phyloP scores from a whole-genome alignment of 2,329 filamentous ascomycete species.

The Didymella arachidicola region DNA sequence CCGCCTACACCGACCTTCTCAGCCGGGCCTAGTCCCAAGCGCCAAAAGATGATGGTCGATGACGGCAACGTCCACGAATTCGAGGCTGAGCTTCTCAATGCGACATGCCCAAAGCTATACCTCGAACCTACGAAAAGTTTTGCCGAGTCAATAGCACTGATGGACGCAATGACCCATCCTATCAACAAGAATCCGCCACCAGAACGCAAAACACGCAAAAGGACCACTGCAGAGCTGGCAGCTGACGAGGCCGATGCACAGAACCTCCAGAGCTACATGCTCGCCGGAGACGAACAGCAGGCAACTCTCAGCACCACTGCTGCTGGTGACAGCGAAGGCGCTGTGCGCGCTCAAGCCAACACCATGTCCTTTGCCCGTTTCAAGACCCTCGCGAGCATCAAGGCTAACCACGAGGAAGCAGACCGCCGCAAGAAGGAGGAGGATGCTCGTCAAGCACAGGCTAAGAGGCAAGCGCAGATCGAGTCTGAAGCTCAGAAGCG shows the following conservation, averaged over 20 bases:
- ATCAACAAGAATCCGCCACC: slow-evolving; percentile 80
- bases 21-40: slow-evolving; percentile 72
- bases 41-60: slow-evolving; percentile 78
- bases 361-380: slow-evolving; percentile 93
- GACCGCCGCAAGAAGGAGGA: slow-evolving; percentile 59
- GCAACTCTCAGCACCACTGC: slow-evolving; percentile 64
- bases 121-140: slow-evolving; percentile 76
- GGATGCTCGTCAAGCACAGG: slow-evolving; percentile 56
- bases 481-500: slow-evolving; percentile 48
- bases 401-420: slow-evolving; percentile 76
- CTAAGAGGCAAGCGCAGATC: slow-evolving; percentile 49
- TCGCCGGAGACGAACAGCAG: slow-evolving; percentile 85
- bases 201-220: slow-evolving; percentile 86
- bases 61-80: slow-evolving; percentile 74
- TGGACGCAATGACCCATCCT: slow-evolving; percentile 77
- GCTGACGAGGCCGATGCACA: slow-evolving; percentile 93
- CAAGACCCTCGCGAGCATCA: slow-evolving; percentile 88
- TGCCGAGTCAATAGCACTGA: slow-evolving; percentile 73
- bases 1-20: slow-evolving; percentile 66
- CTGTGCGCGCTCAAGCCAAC: slow-evolving; percentile 67
- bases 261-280: slow-evolving; percentile 89
- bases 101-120: slow-evolving; percentile 76
- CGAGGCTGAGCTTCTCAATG: slow-evolving; percentile 77
- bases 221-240: slow-evolving; percentile 92
- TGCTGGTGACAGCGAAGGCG: slow-evolving; percentile 73